These are phyloP conservation scores for Cicer yamashitae DNA, from an alignment of 306 rosid species.

Conservation along the genomic window DNA sequence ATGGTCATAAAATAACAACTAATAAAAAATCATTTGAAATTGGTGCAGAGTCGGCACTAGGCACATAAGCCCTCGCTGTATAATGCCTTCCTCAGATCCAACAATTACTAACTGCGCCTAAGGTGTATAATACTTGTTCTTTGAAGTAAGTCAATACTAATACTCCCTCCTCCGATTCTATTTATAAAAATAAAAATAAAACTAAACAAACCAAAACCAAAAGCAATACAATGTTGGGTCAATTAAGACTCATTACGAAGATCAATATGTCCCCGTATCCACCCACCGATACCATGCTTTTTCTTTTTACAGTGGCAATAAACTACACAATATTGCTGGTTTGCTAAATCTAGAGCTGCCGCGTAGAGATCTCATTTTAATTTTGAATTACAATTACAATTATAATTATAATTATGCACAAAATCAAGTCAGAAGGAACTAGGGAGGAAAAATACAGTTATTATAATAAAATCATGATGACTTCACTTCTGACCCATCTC, in stretches of 20 bases:
- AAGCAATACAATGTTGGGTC: slow-evolving; percentile 3
- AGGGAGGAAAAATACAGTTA: slow-evolving; percentile 9
- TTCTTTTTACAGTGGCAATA: slow-evolving; percentile 18
- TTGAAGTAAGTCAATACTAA: background rate
- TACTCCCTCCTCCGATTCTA: too few relatives aligned
- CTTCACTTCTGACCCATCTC: slow-evolving; percentile 61
- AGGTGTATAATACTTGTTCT: too few relatives aligned
- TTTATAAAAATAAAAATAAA: too few relatives aligned
- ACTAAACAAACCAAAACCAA: too few relatives aligned
- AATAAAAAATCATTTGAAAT: background rate
- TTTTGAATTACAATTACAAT: slow-evolving; percentile 2
- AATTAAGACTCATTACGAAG: background rate
- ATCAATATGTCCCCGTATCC: too few relatives aligned
- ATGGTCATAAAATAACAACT: too few relatives aligned
- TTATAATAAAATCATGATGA: background rate
- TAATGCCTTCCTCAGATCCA: slow-evolving; percentile 1
- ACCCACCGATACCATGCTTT: background rate
- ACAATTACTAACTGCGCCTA: background rate
- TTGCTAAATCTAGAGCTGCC: slow-evolving; percentile 31
- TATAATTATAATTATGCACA: slow-evolving; percentile 10
- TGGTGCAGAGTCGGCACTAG: background rate
- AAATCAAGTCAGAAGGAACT: slow-evolving; percentile 19
- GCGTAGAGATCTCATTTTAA: slow-evolving; percentile 21
- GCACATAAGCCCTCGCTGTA: background rate
- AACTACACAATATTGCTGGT: slow-evolving; percentile 15